These are phyloP conservation scores for Trichophyton simii DNA, from an alignment of 2,329 filamentous ascomycete genomes.

Conservation along the genomic window DNA sequence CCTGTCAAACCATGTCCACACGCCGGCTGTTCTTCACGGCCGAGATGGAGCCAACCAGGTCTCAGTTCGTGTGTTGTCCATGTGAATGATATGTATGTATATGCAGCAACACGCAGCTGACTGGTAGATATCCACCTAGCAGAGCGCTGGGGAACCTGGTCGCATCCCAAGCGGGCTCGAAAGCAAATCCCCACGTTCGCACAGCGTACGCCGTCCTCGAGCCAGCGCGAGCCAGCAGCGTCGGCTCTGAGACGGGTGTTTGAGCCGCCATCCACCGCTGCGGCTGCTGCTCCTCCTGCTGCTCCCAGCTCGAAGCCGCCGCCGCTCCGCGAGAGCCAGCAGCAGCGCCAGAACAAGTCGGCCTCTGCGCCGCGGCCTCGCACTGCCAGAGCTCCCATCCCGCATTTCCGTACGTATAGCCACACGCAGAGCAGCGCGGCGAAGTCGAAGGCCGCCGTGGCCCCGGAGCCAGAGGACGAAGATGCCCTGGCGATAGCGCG, in stretches of 20 bases:
- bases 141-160: slow-evolving; percentile 3
- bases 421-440: slow-evolving; percentile 1
- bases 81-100: too few species aligned
- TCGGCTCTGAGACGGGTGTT: background rate
- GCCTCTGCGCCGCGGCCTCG: background rate
- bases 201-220: background rate
- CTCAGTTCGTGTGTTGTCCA: background rate
- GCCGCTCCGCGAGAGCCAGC: background rate
- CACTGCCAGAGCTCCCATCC: background rate
- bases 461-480: background rate
- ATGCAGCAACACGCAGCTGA: background rate
- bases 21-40: background rate
- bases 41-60: background rate
- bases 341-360: background rate
- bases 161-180: slow-evolving; percentile 2
- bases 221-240: background rate
- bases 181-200: background rate
- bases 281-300: background rate
- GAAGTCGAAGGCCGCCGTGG: background rate
- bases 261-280: background rate
- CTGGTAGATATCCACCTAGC: background rate
- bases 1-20: background rate
- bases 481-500: background rate
- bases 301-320: background rate
- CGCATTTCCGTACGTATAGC: background rate